A percentile compares a stretch with the other conserved stretches of the same genome.
Evolutionary conservation across 441 rosid genomes (phyloP).

Genomic region (Croton setiger): DNA sequence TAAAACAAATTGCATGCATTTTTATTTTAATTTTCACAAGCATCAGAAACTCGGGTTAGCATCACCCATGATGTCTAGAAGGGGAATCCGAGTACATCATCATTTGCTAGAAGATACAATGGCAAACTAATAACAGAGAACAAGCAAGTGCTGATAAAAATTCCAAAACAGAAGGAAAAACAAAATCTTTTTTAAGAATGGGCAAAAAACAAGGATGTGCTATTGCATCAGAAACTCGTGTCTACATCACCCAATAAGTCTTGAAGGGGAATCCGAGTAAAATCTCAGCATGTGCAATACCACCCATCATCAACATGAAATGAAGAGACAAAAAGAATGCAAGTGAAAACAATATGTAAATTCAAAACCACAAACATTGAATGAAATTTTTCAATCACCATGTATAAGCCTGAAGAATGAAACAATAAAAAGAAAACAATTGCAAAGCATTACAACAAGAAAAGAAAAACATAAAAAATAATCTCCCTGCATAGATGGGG

Average conservation of each 20-base stretch:
- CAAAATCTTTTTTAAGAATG: too few species aligned
- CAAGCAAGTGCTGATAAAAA: background rate
- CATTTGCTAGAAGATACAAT: conserved; percentile 32
- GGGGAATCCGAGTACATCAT: conserved; percentile 88
- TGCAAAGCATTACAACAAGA: too few species aligned
- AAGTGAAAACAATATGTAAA: background rate
- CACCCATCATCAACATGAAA: background rate
- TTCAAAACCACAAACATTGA: background rate
- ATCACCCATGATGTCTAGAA: conserved; percentile 73
- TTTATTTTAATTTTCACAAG: conserved; percentile 2
- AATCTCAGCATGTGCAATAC: conserved; percentile 38
- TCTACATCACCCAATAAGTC: conserved; percentile 56
- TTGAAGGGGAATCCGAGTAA: conserved; percentile 69
- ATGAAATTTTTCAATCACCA: background rate
- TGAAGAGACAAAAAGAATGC: background rate
- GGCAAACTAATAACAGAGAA: background rate
- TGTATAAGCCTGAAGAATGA: too few species aligned
- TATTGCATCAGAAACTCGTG: conserved; percentile 55
- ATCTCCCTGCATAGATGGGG: too few species aligned
- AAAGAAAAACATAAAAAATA: too few species aligned
- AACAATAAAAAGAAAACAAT: too few species aligned
- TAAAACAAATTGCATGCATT: background rate
- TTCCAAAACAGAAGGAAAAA: background rate
- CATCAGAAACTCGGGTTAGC: conserved; percentile 80
- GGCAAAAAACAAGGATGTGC: background rate